phyloP scores from a whole-genome alignment of 2,329 filamentous ascomycete species.

The Myrmaecium sp. region DNA sequence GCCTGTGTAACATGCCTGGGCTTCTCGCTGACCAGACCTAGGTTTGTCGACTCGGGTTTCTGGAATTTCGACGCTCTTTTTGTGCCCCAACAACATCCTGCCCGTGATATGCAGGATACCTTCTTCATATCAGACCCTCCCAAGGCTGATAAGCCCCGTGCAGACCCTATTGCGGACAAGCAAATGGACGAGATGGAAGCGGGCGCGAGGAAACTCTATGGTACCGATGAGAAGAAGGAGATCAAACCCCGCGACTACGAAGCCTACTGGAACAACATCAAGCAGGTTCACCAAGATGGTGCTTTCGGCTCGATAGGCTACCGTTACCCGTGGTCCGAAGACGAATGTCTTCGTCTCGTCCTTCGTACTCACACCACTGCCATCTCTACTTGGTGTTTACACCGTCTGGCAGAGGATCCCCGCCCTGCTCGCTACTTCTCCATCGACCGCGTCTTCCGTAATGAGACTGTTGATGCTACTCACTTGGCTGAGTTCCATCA shows the following conservation, averaged over 20 bases:
- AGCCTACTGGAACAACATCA: constrained; percentile 76
- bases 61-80: constrained; percentile 98
- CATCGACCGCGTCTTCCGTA: constrained; percentile 95
- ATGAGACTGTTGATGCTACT: constrained; percentile 92
- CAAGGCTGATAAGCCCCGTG: constrained; percentile 48
- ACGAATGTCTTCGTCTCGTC: constrained; percentile 74
- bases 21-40: constrained; percentile 9
- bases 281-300: constrained; percentile 73
- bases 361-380: constrained; percentile 94
- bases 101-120: constrained; percentile 91
- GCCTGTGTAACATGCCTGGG: neutral
- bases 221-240: constrained; percentile 36
- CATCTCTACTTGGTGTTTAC: constrained; percentile 76
- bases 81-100: constrained; percentile 93
- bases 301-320: constrained; percentile 94
- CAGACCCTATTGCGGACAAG: constrained; percentile 33
- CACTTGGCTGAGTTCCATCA: constrained; percentile 98
- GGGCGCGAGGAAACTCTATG: constrained; percentile 34
- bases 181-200: constrained; percentile 32
- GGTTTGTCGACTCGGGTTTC: constrained; percentile 89
- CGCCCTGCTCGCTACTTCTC: constrained; percentile 93
- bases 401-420: constrained; percentile 70
- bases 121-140: constrained; percentile 93
- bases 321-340: constrained; percentile 79
- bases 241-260: constrained; percentile 48